Evolutionary conservation across 2,329 filamentous ascomycete genomes (phyloP).

Genomic region (Curvularia spicifera): DNA sequence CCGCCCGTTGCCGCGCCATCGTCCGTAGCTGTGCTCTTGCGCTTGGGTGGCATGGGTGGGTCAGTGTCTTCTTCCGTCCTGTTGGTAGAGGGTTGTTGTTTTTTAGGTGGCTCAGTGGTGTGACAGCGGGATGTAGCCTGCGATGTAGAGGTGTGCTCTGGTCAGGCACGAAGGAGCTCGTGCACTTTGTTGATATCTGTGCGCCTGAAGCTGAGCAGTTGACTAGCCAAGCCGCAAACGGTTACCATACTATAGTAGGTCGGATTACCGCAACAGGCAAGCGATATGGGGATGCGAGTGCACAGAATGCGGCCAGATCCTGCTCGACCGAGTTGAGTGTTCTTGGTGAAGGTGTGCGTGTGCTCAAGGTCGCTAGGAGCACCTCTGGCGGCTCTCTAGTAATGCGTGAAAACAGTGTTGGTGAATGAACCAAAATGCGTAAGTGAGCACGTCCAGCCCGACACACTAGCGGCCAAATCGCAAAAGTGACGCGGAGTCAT

Average conservation of each 20-base stretch:
- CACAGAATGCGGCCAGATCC: not conserved
- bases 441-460: not conserved
- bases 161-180: slow-evolving; percentile 10
- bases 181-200: slow-evolving; percentile 18
- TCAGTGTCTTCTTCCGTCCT: slow-evolving; percentile 2
- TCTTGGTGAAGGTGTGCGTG: slow-evolving; percentile 9
- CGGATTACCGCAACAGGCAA: slow-evolving; percentile 9
- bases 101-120: not conserved
- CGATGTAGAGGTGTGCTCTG: slow-evolving; percentile 3
- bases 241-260: slow-evolving; percentile 14
- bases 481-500: slow-evolving; percentile 22
- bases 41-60: slow-evolving; percentile 19
- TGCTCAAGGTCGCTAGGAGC: not conserved
- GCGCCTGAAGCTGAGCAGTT: slow-evolving; percentile 12
- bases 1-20: slow-evolving; percentile 1
- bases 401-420: not conserved
- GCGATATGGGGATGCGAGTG: slow-evolving; percentile 9
- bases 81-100: slow-evolving; percentile 2
- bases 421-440: not conserved
- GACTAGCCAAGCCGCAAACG: slow-evolving; percentile 3
- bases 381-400: not conserved
- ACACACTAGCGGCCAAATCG: slow-evolving; percentile 7
- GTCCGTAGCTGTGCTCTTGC: slow-evolving; percentile 13
- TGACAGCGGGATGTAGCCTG: not conserved
- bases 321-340: not conserved